phyloP scores from a whole-genome alignment of 306 rosid species.

The Dalbergia cochinchinensis region DNA sequence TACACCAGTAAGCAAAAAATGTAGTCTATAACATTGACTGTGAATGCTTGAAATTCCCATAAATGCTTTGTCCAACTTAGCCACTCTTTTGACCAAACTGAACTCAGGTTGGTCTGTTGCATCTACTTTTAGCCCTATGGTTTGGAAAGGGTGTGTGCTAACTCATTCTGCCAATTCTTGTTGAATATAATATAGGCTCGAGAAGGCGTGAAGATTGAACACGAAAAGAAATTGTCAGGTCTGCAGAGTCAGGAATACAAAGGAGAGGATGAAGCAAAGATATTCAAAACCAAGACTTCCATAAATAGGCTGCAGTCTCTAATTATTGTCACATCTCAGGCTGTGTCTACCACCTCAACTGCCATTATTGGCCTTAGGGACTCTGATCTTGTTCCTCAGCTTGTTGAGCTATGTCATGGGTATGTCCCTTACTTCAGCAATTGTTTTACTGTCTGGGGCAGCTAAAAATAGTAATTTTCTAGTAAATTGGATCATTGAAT shows the following conservation, averaged over 20 bases:
- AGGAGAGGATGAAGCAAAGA: slow-evolving; percentile 88
- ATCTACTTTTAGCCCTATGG: slow-evolving; percentile 48
- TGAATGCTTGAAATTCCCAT: slow-evolving; percentile 38
- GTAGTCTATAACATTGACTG: slow-evolving; percentile 35
- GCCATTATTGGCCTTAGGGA: slow-evolving; percentile 81
- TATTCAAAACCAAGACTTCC: slow-evolving; percentile 90
- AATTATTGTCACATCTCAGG: slow-evolving; percentile 91
- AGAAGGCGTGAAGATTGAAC: slow-evolving; percentile 94
- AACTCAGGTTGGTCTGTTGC: slow-evolving; percentile 42
- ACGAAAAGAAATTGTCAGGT: slow-evolving; percentile 79
- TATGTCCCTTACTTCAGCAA: slow-evolving; percentile 51
- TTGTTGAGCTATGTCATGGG: slow-evolving; percentile 93
- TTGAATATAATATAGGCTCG: slow-evolving; percentile 65
- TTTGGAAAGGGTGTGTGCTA: slow-evolving; percentile 46
- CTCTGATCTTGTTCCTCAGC: slow-evolving; percentile 97
- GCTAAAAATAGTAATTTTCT: slow-evolving; percentile 26
- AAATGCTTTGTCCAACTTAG: slow-evolving; percentile 23
- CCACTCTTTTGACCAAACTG: slow-evolving; percentile 38
- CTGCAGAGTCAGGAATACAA: slow-evolving; percentile 94
- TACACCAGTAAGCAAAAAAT: slow-evolving; percentile 2
- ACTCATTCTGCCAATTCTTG: slow-evolving; percentile 45
- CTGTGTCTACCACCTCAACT: slow-evolving; percentile 92
- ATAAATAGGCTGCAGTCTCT: slow-evolving; percentile 88
- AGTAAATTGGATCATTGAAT: slow-evolving; percentile 2
- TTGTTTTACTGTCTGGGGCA: neutral